phyloP scores from a whole-genome alignment of 2,329 filamentous ascomycete genomes.

The Cyclaneusma minus region DNA sequence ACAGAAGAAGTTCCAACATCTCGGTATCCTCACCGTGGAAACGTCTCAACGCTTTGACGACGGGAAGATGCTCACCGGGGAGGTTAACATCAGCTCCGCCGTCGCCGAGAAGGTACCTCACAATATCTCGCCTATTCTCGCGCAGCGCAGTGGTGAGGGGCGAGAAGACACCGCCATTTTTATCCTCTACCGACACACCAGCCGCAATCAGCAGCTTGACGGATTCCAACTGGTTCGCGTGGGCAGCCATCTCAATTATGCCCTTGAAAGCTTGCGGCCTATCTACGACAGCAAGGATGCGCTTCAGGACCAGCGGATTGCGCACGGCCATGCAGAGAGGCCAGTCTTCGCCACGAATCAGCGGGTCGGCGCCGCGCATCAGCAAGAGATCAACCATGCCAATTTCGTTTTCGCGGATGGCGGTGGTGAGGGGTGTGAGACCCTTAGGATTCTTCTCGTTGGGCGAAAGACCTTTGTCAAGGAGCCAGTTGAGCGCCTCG shows the following conservation, averaged over 20 bases:
- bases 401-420: conserved; percentile 41
- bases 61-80: conserved; percentile 54
- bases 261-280: conserved; percentile 49
- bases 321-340: conserved; percentile 54
- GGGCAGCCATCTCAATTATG: conserved; percentile 51
- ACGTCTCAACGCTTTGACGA: conserved; percentile 52
- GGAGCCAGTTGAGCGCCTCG: conserved; percentile 42
- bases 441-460: conserved; percentile 43
- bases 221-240: conserved; percentile 49
- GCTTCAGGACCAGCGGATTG: conserved; percentile 41
- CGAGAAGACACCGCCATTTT: conserved; percentile 58
- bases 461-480: conserved; percentile 41
- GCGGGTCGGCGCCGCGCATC: conserved; percentile 41
- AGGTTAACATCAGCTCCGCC: conserved; percentile 48
- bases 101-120: conserved; percentile 42
- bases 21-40: conserved; percentile 38
- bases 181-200: conserved; percentile 49
- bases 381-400: conserved; percentile 46
- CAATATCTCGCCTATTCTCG: conserved; percentile 41
- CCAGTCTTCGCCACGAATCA: conserved; percentile 52
- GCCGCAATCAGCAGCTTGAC: conserved; percentile 34
- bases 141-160: conserved; percentile 52
- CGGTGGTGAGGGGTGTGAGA: conserved; percentile 47
- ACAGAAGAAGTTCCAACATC: conserved; percentile 46
- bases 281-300: conserved; percentile 38